Evolutionary conservation across 768 basidiomycete genomes (phyloP), one percentile per base, ranked within the genome.

Genomic region (Boletus rubescentipes): DNA sequence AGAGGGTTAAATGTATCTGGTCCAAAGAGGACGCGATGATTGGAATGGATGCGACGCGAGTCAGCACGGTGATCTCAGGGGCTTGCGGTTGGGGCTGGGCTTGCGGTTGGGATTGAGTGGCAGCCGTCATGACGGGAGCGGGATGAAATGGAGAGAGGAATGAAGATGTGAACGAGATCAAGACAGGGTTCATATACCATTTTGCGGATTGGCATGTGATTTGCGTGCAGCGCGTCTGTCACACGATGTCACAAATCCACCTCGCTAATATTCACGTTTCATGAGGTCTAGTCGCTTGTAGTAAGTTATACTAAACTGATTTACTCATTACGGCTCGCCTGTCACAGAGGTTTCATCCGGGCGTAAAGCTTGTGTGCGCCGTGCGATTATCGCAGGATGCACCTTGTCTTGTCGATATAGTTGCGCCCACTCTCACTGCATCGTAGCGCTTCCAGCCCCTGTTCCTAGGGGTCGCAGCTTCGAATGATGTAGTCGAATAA

Each of bases 41-140:
- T 20, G 90, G 90, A 53, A 93, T 91, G 42, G 82, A 79, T n/a
- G 77, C 80, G 45, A 92, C 79, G 53, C 89, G 85, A 36, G 67
- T 62, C 50, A 92, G 56, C 58, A 82, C 72, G 42, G 82, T 89
- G 62, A 89, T 63, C 66, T 84, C 83, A 49, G 87, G 84, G 21
- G 43, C 34, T 37, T 63, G 54, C 0, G 59, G 11, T 21, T 59
- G 57, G 9, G 60, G 16, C n/a, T 71, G 57, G 2, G 68, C 9
- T 36, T 47, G 38, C 2, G 63, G 44, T 34, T 63, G 67, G n/a
- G 61, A 4, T 21, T 70, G 54, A 3, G 69, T 72, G 46, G 66
- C 62, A 29, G 73, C 66, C 11, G 76, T 67, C 78, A 79, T 80
- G 58, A 18, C 6, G 4, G 16, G 46, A 51, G 43, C 31, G 55